Conservation (phyloP, 2,329 filamentous ascomycete genomes). For the Aspergillus flavus region DNA sequence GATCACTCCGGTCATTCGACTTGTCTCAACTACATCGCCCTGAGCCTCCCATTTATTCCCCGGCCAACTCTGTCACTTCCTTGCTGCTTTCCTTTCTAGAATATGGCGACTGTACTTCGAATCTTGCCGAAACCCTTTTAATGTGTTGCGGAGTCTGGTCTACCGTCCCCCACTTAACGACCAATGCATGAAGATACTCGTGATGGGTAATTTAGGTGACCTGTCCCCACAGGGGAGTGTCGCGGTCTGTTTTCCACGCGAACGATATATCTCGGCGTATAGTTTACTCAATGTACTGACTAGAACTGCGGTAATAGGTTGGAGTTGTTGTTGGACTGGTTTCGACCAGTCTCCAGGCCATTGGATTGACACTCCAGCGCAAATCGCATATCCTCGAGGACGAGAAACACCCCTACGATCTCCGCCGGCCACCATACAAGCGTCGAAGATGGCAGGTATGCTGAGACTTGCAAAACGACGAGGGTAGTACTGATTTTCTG, state of each 20-base stretch:
- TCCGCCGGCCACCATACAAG: slow-evolving; percentile 82
- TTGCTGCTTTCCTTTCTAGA: not conserved
- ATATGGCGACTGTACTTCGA: slow-evolving; percentile 12
- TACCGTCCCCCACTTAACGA: slow-evolving; percentile 18
- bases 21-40: slow-evolving; percentile 6
- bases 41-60: not conserved
- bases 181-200: slow-evolving; percentile 41
- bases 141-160: slow-evolving; percentile 15
- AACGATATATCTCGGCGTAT: not conserved
- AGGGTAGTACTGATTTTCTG: slow-evolving; percentile 23
- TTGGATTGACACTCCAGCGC: slow-evolving; percentile 92
- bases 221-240: slow-evolving; percentile 78
- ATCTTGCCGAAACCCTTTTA: slow-evolving; percentile 13
- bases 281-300: slow-evolving; percentile 19
- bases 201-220: slow-evolving; percentile 73
- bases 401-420: slow-evolving; percentile 78
- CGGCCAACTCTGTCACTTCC: not conserved
- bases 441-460: slow-evolving; percentile 84
- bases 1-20: slow-evolving; percentile 16
- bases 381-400: slow-evolving; percentile 99
- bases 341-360: slow-evolving; percentile 91
- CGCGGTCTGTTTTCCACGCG: slow-evolving; percentile 58
- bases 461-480: not conserved
- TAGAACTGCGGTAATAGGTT: slow-evolving; percentile 57
- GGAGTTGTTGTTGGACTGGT: slow-evolving; percentile 91